Evolutionary conservation across 139 green algal genomes (phyloP), one percentile per base, ranked within the genome.

Genomic region (Chara braunii): DNA sequence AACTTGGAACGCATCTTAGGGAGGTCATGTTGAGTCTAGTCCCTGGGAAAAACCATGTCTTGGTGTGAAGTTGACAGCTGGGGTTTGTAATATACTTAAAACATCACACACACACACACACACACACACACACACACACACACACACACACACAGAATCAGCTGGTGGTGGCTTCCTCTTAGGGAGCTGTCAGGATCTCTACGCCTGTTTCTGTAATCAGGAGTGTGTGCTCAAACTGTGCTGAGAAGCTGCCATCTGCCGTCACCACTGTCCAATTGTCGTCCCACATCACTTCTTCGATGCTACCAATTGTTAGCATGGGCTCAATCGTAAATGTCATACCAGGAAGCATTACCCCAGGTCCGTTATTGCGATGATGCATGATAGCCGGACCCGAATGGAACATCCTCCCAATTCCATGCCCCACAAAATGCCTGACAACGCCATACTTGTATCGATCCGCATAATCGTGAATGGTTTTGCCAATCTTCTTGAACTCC

Each of bases 291-390:
- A 32, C 22, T 3, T 58, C 71, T 11, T 67, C 37, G 18, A 71
- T 51, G 2, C 42, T 31, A 18, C 81, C 89, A 52, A 75, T 22
- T 79, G 63, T 85, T 11, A 99, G 80, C 71, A 97, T 97, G 23
- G 93, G 93, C 81, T 99, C 65, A n/a, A 99, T 97, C 0, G 93
- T 99, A 80, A 99, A 99, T 0, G 90, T 96, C 82, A 92, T 83
- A 8, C 86, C 80, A 26, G 75, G 23, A 62, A 87, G 63, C 86
- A 94, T 89, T 12, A 72, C 44, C 0, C 45, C 51, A 9, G 51
- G 57, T 44, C 68, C 55, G 43, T 65, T 62, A 36, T 77, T 70
- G 3, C n/a, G n/a, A n/a, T n/a, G n/a, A 78, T 97, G 93, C 4
- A 87, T 45, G 22, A 99, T 82, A 22, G 81, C 77, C 1, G 93